Evolutionary conservation across 2,329 filamentous ascomycete species (phyloP).

Genomic region (Microdochium nivale): DNA sequence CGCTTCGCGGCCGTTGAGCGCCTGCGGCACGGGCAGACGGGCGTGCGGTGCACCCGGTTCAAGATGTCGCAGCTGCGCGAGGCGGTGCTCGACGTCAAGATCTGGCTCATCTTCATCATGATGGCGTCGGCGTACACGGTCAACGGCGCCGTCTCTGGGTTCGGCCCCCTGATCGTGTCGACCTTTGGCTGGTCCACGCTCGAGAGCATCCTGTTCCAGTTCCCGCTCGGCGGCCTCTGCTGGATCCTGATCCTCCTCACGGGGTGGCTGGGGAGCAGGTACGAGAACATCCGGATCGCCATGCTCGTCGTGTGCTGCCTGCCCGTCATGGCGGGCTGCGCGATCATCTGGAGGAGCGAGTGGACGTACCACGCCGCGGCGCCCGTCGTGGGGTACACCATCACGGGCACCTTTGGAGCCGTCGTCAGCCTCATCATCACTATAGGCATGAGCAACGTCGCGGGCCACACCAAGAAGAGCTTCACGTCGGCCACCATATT

Average conservation of each 20-base stretch:
- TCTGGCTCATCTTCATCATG: conserved; percentile 57
- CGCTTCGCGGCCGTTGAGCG: conserved; percentile 56
- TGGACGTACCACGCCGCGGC: conserved; percentile 58
- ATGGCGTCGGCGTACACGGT: conserved; percentile 65
- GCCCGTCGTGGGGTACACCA: conserved; percentile 62
- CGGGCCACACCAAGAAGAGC: conserved; percentile 70
- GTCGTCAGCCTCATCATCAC: conserved; percentile 53
- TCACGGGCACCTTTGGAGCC: conserved; percentile 65
- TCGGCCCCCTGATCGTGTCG: conserved; percentile 63
- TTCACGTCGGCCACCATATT: conserved; percentile 68
- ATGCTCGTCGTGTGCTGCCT: conserved; percentile 60
- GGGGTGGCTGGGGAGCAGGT: conserved; percentile 52
- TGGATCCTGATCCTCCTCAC: conserved; percentile 57
- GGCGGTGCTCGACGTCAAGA: conserved; percentile 47
- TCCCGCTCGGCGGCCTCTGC: conserved; percentile 63
- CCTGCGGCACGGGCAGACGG: conserved; percentile 53
- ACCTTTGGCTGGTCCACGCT: conserved; percentile 60
- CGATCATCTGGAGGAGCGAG: conserved; percentile 62
- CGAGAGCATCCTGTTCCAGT: conserved; percentile 63
- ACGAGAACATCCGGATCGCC: conserved; percentile 55
- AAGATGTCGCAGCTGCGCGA: conserved; percentile 52
- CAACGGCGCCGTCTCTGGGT: conserved; percentile 63
- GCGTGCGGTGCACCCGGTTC: conserved; percentile 51
- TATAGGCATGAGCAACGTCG: conserved; percentile 56
- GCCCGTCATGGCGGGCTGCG: conserved; percentile 66